Base-by-base conservation (phyloP, 768 basidiomycete species). In the Lactarius hatsudake region DNA sequence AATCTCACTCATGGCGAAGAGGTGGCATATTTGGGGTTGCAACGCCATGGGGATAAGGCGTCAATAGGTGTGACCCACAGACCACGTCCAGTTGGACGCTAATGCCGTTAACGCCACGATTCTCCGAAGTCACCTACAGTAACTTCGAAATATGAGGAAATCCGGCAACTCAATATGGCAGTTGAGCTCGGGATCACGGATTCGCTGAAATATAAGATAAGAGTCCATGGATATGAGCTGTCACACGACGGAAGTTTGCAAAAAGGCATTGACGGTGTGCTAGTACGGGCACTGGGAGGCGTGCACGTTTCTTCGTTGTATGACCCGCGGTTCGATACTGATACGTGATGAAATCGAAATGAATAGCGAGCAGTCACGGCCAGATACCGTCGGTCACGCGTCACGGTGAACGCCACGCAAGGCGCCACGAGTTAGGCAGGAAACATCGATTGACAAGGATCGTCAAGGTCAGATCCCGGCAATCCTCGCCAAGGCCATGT, bases 1-100 rank as follows among this genome's bases (percentile, higher is more conserved):
- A 67, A 55, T 54, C 28, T 53, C 32, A 10, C 48, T n/a, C 42
- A 28, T 53, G 51, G 51, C 36, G 18, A 59, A 54, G 42, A 43
- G 30, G 34, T 40, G 61, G 62, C 57, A 56, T 58, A 48, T 64
- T 64, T 64, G 62, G 62, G 67, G 67, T 67, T 36, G 17, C 48
- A 5, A 63, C 28, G 28, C 26, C 62, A 54, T 32, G 61, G 66
- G 56, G 38, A 48, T 53, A 51, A 51, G 13, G 53, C 8, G 40
- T n/a, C 30, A 34, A 65, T n/a, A 15, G 61, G 15, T 13, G 36
- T 32, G 61, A 43, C 48, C 36, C 30, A 42, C 51, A 20, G 30
- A 54, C 62, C 6, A 60, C 8, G 59, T 45, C 60, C 34, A 53
- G 30, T 38, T 6, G 42, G 45, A 40, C 48, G 23, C 48, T 48